Evolutionary conservation across 805 yeast genomes (phyloP).

Genomic region (Lachancea lanzarotensis): DNA sequence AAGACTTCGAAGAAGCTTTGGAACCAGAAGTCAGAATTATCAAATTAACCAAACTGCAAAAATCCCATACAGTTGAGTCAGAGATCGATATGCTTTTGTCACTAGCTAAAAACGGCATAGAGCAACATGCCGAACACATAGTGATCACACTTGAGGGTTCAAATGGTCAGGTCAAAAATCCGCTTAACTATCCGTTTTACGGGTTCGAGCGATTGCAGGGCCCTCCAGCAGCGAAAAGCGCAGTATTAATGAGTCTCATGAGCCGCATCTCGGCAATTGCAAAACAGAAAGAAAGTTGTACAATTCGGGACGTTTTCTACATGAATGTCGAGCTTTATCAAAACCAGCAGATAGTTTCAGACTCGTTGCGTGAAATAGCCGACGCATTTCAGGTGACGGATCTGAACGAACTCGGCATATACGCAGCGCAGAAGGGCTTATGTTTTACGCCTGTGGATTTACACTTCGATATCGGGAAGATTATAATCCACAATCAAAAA

Average conservation of each 20-base stretch:
- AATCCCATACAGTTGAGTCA: background rate
- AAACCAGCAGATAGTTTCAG: conserved; percentile 40
- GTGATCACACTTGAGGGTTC: conserved; percentile 5
- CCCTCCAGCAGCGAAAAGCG: conserved; percentile 8
- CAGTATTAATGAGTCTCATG: conserved; percentile 17
- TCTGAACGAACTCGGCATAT: conserved; percentile 25
- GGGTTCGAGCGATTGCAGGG: conserved; percentile 1
- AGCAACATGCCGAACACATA: conserved; percentile 18
- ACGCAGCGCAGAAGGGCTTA: conserved; percentile 59
- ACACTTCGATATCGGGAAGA: background rate
- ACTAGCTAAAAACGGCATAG: conserved; percentile 16
- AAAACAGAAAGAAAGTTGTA: conserved; percentile 11
- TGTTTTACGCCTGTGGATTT: conserved; percentile 6
- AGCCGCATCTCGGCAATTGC: conserved; percentile 10
- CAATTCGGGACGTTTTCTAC: conserved; percentile 53
- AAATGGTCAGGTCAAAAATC: background rate
- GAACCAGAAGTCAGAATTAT: conserved; percentile 9
- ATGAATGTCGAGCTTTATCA: conserved; percentile 49
- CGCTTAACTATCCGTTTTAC: conserved; percentile 11
- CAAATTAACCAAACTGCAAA: background rate
- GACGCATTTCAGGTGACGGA: conserved; percentile 38
- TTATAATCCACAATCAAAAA: background rate
- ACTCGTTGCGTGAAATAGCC: conserved; percentile 36
- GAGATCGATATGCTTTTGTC: conserved; percentile 15
- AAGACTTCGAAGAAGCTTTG: conserved; percentile 12